phyloP scores from a whole-genome alignment of 495 filamentous ascomycete genomes.

The Elaphomyces granulatus region DNA sequence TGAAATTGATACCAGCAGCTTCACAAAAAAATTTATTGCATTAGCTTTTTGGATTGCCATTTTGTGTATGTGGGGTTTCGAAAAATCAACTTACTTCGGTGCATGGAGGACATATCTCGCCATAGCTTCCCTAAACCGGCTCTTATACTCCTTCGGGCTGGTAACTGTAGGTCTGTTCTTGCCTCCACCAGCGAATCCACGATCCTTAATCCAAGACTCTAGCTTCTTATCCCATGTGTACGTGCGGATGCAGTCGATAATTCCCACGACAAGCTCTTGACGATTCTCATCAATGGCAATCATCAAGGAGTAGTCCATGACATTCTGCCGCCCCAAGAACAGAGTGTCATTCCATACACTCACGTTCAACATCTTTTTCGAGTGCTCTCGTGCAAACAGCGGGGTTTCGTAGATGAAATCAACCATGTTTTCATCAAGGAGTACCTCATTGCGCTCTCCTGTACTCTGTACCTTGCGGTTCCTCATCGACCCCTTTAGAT shows the following conservation, averaged over 20 bases:
- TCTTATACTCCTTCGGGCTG: constrained; percentile 94
- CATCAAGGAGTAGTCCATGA: constrained; percentile 99
- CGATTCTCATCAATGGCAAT: constrained; percentile 84
- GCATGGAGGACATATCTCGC: constrained; percentile 70
- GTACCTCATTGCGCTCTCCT: constrained; percentile 87
- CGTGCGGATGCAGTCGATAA: constrained; percentile 96
- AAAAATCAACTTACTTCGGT: constrained; percentile 37
- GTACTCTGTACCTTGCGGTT: constrained; percentile 93
- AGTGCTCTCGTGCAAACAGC: constrained; percentile 84
- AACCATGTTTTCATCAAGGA: constrained; percentile 98
- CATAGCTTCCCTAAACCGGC: constrained; percentile 93
- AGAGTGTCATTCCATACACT: constrained; percentile 92
- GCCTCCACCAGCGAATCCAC: constrained; percentile 69
- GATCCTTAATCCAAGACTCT: constrained; percentile 96
- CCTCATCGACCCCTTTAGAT: constrained; percentile 96
- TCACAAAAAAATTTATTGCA: no score
- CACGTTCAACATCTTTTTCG: constrained; percentile 71
- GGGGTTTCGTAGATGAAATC: constrained; percentile 98
- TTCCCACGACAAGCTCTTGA: constrained; percentile 87
- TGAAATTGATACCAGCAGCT: constrained; percentile 65
- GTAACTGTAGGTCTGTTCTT: constrained; percentile 91
- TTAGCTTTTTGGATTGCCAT: constrained; percentile 2
- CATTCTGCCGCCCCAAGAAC: constrained; percentile 79
- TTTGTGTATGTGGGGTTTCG: constrained; percentile 2
- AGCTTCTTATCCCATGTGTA: constrained; percentile 99